Conservation (phyloP, 1,139 yeast species). For the Hansenula anomala region DNA sequence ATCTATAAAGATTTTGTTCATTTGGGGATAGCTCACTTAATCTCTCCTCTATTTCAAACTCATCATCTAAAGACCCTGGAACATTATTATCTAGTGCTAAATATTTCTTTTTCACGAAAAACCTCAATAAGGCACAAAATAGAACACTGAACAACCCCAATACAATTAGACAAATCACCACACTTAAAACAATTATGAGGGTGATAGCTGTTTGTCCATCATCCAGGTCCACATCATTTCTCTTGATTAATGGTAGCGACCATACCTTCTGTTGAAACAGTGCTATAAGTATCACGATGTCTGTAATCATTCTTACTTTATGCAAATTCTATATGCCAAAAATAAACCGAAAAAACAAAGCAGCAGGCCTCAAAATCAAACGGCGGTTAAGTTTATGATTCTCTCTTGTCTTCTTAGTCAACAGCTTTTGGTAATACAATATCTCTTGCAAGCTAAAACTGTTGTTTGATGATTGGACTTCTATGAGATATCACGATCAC, state of each 20-base stretch:
- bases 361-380: too few species aligned
- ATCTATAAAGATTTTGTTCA: conserved; percentile 71
- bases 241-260: not conserved
- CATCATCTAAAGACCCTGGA: conserved; percentile 62
- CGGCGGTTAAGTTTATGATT: too few species aligned
- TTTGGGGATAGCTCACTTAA: conserved; percentile 63
- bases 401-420: too few species aligned
- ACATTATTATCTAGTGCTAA: conserved; percentile 27
- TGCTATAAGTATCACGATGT: not conserved
- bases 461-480: too few species aligned
- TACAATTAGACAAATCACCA: not conserved
- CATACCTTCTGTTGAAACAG: not conserved
- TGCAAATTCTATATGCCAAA: too few species aligned
- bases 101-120: conserved; percentile 1
- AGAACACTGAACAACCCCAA: not conserved
- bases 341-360: too few species aligned
- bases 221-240: not conserved
- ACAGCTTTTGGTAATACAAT: too few species aligned
- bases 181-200: not conserved
- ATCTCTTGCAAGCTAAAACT: too few species aligned
- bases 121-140: not conserved
- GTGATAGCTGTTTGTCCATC: conserved; percentile 1
- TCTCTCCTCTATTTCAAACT: conserved; percentile 57
- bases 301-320: not conserved
- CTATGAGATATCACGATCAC: too few species aligned